Conservation (phyloP, 2,329 filamentous ascomycete species). For the Apiospora hydei region DNA sequence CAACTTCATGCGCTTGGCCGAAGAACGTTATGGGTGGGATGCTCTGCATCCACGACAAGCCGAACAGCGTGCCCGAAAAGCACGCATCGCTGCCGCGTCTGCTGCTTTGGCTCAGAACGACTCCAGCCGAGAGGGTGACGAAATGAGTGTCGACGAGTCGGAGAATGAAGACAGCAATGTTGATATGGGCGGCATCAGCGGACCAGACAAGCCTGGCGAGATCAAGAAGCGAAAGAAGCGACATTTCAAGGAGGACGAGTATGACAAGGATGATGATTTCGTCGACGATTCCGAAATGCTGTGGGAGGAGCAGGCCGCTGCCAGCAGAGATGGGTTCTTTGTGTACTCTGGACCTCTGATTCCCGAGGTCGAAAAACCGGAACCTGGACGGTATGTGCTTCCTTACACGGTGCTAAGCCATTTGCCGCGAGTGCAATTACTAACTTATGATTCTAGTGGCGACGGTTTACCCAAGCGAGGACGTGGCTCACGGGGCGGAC, state of each 20-base stretch:
- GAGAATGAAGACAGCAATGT: slow-evolving; percentile 82
- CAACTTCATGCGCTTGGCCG: slow-evolving; percentile 93
- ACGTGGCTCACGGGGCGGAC: slow-evolving; percentile 57
- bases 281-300: slow-evolving; percentile 93
- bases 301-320: slow-evolving; percentile 95
- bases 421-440: slow-evolving; percentile 30
- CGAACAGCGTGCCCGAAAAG: slow-evolving; percentile 85
- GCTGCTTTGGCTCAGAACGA: slow-evolving; percentile 82
- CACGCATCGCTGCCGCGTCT: slow-evolving; percentile 87
- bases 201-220: slow-evolving; percentile 65
- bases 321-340: slow-evolving; percentile 96
- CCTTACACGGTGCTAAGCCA: neutral
- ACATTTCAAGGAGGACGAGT: slow-evolving; percentile 81
- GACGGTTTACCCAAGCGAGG: slow-evolving; percentile 78
- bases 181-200: slow-evolving; percentile 79
- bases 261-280: slow-evolving; percentile 84
- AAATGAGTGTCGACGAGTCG: slow-evolving; percentile 83
- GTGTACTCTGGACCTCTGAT: slow-evolving; percentile 94
- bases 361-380: slow-evolving; percentile 81
- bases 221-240: slow-evolving; percentile 76
- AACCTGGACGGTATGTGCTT: slow-evolving; percentile 55
- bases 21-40: slow-evolving; percentile 93
- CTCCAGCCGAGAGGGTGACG: slow-evolving; percentile 74
- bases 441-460: slow-evolving; percentile 58
- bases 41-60: slow-evolving; percentile 91